Base-by-base conservation (phyloP, 306 rosid genomes). In the Prunus salicina region DNA sequence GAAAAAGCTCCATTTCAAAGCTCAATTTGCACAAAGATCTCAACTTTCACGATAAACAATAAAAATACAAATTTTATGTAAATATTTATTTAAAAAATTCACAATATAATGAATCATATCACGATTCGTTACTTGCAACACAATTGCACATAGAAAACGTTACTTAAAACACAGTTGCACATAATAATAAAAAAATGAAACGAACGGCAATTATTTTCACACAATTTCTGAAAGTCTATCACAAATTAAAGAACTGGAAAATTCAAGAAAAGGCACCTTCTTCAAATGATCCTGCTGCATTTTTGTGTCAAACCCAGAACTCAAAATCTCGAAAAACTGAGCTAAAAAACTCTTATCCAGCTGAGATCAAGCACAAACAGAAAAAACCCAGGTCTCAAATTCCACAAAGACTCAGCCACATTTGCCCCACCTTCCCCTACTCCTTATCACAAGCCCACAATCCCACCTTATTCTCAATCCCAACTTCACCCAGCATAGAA, bases 391-490 rank as follows among this genome's bases (percentile, higher is more conserved):
- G 77, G 47, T 71, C 67, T 70, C 50, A 82, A 73, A 82, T 58
- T 58, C 16, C 27, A 46, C 27, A 65, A 73, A 62, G 43, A 63
- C 70, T 92, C 80, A 94, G 69, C 97, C 98, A 84, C 98, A 94
- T 92, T 94, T 90, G 46, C 93, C 96, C 95, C 97, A 91, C 81
- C 95, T 89, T 80, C 96, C 91, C 87, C 96, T 87, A 89, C 96
- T 89, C 85, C 92, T 89, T 75, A 94, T 94, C 80, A 94, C 90
- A 86, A 87, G 85, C 64, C 89, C 91, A 77, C 85, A 87, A 82
- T 91, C 87, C 95, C 93, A 81, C 72, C 81, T 74, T 78, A 84
- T 82, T 82, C 85, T 84, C 81, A 77, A 78, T 25, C 83, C 84
- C 64, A 88, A 82, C 89, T 84, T 84, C 62, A 81, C 84, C 72